A percentile compares a stretch with the other conserved stretches of the same genome.
Evolutionary conservation across 192 early-diverging fungal species (phyloP).

Genomic region (Gryganskiella cystojenkinii): DNA sequence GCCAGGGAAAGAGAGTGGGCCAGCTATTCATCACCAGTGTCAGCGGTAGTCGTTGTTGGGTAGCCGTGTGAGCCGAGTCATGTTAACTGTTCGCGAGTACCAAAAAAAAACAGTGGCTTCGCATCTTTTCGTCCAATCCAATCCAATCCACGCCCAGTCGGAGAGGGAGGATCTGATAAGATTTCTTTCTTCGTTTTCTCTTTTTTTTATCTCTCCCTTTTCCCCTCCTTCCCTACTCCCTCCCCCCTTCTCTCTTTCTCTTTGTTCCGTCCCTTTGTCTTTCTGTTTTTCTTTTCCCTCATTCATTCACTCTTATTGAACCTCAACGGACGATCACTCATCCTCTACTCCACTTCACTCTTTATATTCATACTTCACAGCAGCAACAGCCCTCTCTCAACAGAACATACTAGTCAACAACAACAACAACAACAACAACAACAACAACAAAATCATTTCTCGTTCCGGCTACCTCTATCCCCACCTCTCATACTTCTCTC

Average conservation of each 20-base stretch:
- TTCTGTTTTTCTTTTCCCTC: neutral
- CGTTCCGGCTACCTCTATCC: neutral
- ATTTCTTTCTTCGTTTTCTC: slow-evolving; percentile 4
- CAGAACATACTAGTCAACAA: no score
- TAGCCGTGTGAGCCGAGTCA: no score
- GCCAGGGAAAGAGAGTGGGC: no score
- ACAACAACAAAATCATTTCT: neutral
- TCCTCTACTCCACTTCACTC: neutral
- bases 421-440: no score
- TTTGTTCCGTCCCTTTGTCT: slow-evolving; percentile 8
- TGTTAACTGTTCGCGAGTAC: no score
- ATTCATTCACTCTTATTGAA: slow-evolving; percentile 7
- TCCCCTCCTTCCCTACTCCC: neutral
- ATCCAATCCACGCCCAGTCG: no score
- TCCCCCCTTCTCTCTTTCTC: slow-evolving; percentile 1
- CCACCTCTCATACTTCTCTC: neutral
- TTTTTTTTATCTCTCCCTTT: neutral
- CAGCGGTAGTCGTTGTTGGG: no score
- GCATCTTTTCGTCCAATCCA: neutral
- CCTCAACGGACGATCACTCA: neutral
- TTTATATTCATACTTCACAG: no score
- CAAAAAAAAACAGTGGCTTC: slow-evolving; percentile 23
- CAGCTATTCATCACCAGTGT: no score
- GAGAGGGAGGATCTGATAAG: slow-evolving; percentile 45
- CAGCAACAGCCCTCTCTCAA: no score